Conservation (phyloP, 2,329 filamentous ascomycete species). For the Colletotrichum falcatum region DNA sequence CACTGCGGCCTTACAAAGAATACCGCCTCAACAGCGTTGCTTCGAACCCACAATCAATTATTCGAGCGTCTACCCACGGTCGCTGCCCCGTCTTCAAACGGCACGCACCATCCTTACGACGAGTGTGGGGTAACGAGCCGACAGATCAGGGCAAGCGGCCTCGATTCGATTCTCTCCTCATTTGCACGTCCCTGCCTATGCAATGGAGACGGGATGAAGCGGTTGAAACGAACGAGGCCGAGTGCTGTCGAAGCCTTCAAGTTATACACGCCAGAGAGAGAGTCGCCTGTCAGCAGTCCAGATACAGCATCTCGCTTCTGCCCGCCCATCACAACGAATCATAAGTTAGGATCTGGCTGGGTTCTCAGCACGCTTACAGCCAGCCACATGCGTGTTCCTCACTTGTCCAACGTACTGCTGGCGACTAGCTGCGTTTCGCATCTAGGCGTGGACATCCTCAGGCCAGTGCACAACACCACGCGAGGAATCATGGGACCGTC, state of each 20-base stretch:
- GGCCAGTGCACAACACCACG: background rate
- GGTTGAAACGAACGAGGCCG: background rate
- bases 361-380: background rate
- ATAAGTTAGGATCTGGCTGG: background rate
- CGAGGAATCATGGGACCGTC: constrained; percentile 5
- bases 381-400: constrained; percentile 14
- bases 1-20: no score
- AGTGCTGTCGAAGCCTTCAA: background rate
- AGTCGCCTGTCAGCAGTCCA: background rate
- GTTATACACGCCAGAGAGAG: background rate
- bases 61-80: constrained; percentile 16
- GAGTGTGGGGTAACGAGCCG: constrained; percentile 25
- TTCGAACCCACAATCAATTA: background rate
- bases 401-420: background rate
- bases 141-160: constrained; percentile 26
- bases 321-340: background rate
- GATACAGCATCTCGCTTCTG: background rate
- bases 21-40: background rate
- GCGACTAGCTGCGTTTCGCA: constrained; percentile 21
- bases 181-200: constrained; percentile 19
- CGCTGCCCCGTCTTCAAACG: constrained; percentile 12
- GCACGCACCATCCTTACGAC: constrained; percentile 4
- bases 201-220: constrained; percentile 2
- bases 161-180: constrained; percentile 9
- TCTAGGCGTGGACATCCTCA: background rate